Percentiles rank a stretch among this genome's conserved stretches.
These are phyloP conservation scores for Termitomyces bulborhizus DNA, from an alignment of 768 basidiomycete genomes.

Conservation along the genomic window DNA sequence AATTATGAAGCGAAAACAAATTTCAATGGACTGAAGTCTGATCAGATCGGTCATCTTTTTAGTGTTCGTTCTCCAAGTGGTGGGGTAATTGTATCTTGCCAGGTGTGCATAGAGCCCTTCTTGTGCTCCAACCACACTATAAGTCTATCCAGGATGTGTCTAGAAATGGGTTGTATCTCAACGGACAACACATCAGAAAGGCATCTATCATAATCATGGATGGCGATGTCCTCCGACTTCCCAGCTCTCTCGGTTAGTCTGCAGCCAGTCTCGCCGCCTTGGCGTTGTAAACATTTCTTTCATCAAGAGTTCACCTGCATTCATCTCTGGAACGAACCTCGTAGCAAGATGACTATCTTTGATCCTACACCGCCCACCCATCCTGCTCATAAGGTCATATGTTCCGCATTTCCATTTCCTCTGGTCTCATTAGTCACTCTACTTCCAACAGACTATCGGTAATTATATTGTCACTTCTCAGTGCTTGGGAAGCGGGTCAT, in stretches of 20 bases:
- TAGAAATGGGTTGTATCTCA: conserved; percentile 68
- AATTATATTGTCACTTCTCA: conserved; percentile 71
- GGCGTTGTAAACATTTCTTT: not conserved
- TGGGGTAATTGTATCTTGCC: conserved; percentile 73
- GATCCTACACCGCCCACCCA: conserved; percentile 57
- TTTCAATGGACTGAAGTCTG: not conserved
- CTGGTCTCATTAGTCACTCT: not conserved
- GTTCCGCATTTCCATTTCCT: not conserved
- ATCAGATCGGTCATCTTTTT: not conserved
- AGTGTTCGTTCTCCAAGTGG: conserved; percentile 69
- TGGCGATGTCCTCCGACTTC: conserved; percentile 64
- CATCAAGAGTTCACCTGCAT: conserved; percentile 59
- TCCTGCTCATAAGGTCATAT: conserved; percentile 45
- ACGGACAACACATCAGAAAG: conserved; percentile 63
- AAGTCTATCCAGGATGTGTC: conserved; percentile 48
- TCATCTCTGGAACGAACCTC: conserved; percentile 47
- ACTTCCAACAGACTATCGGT: conserved; percentile 40
- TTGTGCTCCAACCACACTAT: not conserved
- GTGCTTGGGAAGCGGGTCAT: conserved; percentile 74
- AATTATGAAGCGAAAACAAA: conserved; percentile 18
- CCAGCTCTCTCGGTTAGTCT: conserved; percentile 52
- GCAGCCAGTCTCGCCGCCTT: not conserved
- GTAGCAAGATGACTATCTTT: conserved; percentile 49
- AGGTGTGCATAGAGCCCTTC: conserved; percentile 35
- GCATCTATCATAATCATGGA: conserved; percentile 70